These are phyloP conservation scores for Luvunga scandens DNA, from an alignment of 345 rosid genomes.

Conservation along the genomic window DNA sequence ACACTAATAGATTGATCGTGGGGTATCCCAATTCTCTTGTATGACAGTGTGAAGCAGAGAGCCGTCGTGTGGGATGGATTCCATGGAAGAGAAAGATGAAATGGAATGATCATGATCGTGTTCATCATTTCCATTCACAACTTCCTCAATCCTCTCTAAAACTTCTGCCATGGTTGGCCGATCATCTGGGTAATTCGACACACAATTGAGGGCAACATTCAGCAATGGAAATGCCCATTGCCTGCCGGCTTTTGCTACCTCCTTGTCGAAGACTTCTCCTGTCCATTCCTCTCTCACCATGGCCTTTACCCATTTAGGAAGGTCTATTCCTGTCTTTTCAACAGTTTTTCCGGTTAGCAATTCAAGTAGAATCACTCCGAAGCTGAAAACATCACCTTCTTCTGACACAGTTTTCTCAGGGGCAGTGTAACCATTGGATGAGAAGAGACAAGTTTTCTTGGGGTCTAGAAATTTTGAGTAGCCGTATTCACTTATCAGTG, in stretches of 20 bases:
- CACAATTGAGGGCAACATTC: conserved; percentile 49
- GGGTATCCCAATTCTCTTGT: conserved; percentile 58
- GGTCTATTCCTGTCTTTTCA: conserved; percentile 49
- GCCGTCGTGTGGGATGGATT: conserved; percentile 30
- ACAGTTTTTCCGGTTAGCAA: conserved; percentile 53
- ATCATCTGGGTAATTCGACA: conserved; percentile 37
- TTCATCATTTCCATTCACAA: conserved; percentile 24
- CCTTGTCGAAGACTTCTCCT: conserved; percentile 65
- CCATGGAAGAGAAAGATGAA: conserved; percentile 32
- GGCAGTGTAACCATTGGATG: conserved; percentile 39
- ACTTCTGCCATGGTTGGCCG: conserved; percentile 41
- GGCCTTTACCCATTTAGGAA: conserved; percentile 63
- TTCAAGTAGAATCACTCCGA: conserved; percentile 50
- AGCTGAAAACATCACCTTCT: conserved; percentile 51
- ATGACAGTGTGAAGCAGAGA: conserved; percentile 50
- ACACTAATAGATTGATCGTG: conserved; percentile 40
- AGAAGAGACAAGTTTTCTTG: conserved; percentile 6
- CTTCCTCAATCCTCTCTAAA: conserved; percentile 45
- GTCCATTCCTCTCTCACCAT: conserved; percentile 78
- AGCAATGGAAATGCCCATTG: conserved; percentile 58
- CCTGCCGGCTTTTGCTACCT: conserved; percentile 37
- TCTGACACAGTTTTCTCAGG: conserved; percentile 45
- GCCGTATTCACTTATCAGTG: conserved; percentile 53
- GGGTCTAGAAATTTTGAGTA: conserved; percentile 31
- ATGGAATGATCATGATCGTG: conserved; percentile 20